phyloP scores from a whole-genome alignment of 768 basidiomycete species.

The Tulasnella sp. region DNA sequence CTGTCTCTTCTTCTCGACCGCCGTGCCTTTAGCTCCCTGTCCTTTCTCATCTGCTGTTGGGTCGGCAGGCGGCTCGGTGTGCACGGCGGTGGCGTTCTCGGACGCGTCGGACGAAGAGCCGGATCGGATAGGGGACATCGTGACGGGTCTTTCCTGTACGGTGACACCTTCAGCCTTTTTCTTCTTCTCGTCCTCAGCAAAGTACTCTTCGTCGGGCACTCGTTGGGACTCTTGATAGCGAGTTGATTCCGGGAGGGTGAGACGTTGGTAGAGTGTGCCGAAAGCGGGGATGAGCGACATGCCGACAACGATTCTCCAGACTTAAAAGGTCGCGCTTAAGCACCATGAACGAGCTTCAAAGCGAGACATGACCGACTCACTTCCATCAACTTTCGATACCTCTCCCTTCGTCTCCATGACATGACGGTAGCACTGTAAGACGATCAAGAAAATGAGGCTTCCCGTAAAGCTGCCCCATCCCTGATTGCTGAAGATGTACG shows the following conservation, averaged over 20 bases:
- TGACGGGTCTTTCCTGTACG: not conserved
- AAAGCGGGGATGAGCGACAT: constrained; percentile 62
- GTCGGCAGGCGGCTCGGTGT: not conserved
- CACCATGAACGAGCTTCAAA: not conserved
- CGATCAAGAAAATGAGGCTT: constrained; percentile 48
- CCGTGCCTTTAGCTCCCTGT: not conserved
- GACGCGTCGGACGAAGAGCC: not conserved
- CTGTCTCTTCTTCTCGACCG: not conserved
- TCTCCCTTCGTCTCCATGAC: constrained; percentile 49
- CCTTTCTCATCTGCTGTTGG: not conserved
- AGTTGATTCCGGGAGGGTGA: constrained; percentile 55
- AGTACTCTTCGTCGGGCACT: constrained; percentile 28
- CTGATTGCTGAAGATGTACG: constrained; percentile 49
- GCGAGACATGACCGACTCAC: constrained; percentile 27
- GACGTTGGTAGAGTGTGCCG: constrained; percentile 60
- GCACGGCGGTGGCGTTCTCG: not conserved
- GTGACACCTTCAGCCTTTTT: not conserved
- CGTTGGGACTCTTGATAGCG: constrained; percentile 20
- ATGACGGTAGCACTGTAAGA: constrained; percentile 49
- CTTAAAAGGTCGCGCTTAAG: constrained; percentile 21
- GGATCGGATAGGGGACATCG: not conserved
- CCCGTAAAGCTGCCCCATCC: constrained; percentile 33
- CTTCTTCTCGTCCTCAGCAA: not conserved
- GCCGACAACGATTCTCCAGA: constrained; percentile 71
- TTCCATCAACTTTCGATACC: constrained; percentile 57